These are phyloP conservation scores for Senna tora DNA, from an alignment of 306 rosid genomes.

Conservation along the genomic window DNA sequence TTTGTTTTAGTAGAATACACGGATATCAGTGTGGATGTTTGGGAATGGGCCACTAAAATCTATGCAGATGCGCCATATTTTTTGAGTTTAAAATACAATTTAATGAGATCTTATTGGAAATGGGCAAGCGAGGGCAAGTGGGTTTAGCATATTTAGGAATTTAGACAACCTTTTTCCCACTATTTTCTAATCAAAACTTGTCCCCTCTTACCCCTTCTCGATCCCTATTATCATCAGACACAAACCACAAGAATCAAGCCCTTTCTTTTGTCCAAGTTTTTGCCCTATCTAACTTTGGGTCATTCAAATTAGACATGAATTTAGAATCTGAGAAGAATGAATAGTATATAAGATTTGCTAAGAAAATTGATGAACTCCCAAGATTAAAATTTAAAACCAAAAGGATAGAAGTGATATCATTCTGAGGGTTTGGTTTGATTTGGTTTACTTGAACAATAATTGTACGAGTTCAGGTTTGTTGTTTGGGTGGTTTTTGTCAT, in stretches of 20 bases:
- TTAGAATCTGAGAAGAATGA: no score
- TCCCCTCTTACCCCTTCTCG: not conserved
- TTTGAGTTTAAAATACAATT: not conserved
- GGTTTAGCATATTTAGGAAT: conserved; percentile 12
- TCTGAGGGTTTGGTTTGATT: not conserved
- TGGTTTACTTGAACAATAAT: conserved; percentile 3
- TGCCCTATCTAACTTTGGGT: not conserved
- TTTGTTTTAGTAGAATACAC: not conserved
- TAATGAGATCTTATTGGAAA: conserved; percentile 19
- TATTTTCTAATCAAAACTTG: not conserved
- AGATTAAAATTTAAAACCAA: no score
- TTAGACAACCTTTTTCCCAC: not conserved
- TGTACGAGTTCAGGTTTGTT: conserved; percentile 24
- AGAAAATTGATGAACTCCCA: no score
- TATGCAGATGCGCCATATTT: not conserved
- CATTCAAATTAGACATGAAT: not conserved
- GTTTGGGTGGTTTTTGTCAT: not conserved
- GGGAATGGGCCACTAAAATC: conserved; percentile 2
- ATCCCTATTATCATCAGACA: not conserved
- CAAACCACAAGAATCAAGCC: no score
- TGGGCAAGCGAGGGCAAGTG: conserved; percentile 25
- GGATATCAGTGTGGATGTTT: conserved; percentile 18
- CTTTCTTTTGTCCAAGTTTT: no score
- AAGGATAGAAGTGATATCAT: no score
- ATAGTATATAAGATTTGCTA: no score